Conservation (phyloP, 108 stramenopile genomes). For the Nitzschia sp. region DNA sequence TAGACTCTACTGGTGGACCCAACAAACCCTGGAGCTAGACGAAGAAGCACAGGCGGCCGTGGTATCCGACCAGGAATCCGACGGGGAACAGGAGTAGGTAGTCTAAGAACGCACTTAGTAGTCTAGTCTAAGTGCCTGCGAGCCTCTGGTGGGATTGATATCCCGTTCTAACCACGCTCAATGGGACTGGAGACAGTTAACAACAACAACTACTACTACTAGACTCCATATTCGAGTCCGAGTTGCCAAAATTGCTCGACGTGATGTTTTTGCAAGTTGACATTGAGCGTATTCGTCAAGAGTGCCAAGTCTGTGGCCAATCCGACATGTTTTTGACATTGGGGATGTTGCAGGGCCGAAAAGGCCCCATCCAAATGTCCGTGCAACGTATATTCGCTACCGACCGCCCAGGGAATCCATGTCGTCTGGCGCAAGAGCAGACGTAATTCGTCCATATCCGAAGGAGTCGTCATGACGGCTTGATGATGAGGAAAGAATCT, state of each 20-base stretch:
- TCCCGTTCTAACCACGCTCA: no score
- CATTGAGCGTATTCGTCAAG: constrained; percentile 23
- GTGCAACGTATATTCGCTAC: constrained; percentile 13
- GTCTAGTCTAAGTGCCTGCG: no score
- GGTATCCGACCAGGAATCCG: no score
- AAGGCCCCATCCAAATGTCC: constrained; percentile 42
- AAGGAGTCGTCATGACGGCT: constrained; percentile 14
- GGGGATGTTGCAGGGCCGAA: constrained; percentile 21
- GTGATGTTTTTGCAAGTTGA: constrained; percentile 11
- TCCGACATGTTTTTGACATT: constrained; percentile 4
- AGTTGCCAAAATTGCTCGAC: constrained; percentile 3
- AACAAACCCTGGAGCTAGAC: no score
- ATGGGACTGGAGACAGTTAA: no score
- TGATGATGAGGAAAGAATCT: background rate
- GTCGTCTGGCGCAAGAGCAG: constrained; percentile 38
- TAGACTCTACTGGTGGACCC: no score
- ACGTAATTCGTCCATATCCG: constrained; percentile 3
- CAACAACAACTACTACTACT: no score
- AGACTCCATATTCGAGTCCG: constrained; percentile 24
- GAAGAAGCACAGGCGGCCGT: no score
- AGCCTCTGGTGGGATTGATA: no score
- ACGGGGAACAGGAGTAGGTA: no score
- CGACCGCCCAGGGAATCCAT: constrained; percentile 40
- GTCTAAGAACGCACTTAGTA: no score
- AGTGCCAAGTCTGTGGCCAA: constrained; percentile 2